Percentiles rank a stretch among this genome's conserved stretches.
Evolutionary conservation across 1,139 yeast genomes (phyloP).

Genomic region (Arxiozyma bovina): DNA sequence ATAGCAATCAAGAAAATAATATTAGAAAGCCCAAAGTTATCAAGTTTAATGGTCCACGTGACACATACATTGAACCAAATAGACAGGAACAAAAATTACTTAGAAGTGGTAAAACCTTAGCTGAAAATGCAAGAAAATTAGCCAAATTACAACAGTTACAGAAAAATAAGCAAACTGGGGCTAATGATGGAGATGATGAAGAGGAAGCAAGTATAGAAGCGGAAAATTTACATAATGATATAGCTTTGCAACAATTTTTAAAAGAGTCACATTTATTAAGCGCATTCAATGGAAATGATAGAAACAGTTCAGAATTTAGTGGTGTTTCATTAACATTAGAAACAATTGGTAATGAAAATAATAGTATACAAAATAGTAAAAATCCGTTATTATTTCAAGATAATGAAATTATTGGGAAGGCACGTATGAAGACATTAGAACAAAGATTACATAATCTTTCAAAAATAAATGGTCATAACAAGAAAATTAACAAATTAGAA

Average conservation of each 20-base stretch:
- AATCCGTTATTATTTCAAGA: constrained; percentile 31
- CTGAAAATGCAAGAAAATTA: constrained; percentile 7
- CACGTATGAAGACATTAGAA: constrained; percentile 65
- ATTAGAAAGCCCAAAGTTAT: constrained; percentile 36
- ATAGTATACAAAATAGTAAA: constrained; percentile 8
- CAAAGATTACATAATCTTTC: constrained; percentile 54
- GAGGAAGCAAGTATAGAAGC: constrained; percentile 26
- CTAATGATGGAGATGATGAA: constrained; percentile 26
- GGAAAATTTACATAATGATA: constrained; percentile 63
- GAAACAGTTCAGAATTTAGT: constrained; percentile 36
- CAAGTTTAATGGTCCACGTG: constrained; percentile 32
- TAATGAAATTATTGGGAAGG: constrained; percentile 71
- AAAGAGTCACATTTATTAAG: constrained; percentile 81
- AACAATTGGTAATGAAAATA: constrained; percentile 34
- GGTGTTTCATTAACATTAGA: constrained; percentile 73
- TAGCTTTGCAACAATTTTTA: constrained; percentile 72
- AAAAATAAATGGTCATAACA: constrained; percentile 39
- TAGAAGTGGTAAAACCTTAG: constrained; percentile 33
- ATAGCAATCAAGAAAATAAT: background rate
- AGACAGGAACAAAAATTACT: constrained; percentile 40
- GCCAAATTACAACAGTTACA: background rate
- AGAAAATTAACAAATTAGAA: constrained; percentile 40
- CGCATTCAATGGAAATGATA: constrained; percentile 30
- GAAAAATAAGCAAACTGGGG: constrained; percentile 4
- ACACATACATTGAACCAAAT: constrained; percentile 30